phyloP scores from a whole-genome alignment of 768 basidiomycete species.

The Lactifluus hygrophoroides region DNA sequence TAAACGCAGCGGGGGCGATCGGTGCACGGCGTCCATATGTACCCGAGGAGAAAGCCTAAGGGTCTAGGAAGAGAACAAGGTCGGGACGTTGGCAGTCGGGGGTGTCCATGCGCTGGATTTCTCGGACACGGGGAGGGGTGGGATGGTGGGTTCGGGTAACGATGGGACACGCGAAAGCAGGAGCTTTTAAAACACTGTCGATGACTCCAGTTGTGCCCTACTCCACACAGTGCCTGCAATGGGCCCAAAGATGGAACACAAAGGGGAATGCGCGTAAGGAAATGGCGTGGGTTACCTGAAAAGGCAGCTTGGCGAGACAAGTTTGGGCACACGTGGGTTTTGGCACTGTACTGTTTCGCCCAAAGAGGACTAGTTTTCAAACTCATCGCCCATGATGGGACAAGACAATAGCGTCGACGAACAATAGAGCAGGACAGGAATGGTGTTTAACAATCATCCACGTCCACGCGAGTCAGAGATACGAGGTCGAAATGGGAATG shows the following conservation, averaged over 20 bases:
- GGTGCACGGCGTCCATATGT: too few species aligned
- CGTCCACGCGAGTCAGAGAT: background rate
- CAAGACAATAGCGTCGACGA: constrained; percentile 6
- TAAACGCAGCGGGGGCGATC: too few species aligned
- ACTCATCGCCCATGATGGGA: background rate
- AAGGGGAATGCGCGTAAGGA: constrained; percentile 11
- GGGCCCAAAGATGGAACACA: constrained; percentile 11
- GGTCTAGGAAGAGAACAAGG: background rate
- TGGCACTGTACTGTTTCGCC: background rate
- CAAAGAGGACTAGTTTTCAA: background rate
- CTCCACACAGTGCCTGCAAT: background rate
- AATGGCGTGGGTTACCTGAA: constrained; percentile 4
- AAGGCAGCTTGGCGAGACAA: background rate
- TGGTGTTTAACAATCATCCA: background rate
- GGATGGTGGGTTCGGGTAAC: background rate
- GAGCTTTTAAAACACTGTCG: constrained; percentile 2
- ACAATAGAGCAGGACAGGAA: constrained; percentile 3
- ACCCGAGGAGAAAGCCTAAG: too few species aligned
- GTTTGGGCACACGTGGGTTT: background rate
- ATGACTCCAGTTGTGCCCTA: background rate
- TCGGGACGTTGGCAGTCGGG: background rate
- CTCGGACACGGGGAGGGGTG: background rate
- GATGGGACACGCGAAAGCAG: background rate
- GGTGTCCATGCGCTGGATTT: background rate
- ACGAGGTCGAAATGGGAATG: background rate